Base-by-base conservation (phyloP, 139 green algal genomes). In the Dunaliella primolecta region DNA sequence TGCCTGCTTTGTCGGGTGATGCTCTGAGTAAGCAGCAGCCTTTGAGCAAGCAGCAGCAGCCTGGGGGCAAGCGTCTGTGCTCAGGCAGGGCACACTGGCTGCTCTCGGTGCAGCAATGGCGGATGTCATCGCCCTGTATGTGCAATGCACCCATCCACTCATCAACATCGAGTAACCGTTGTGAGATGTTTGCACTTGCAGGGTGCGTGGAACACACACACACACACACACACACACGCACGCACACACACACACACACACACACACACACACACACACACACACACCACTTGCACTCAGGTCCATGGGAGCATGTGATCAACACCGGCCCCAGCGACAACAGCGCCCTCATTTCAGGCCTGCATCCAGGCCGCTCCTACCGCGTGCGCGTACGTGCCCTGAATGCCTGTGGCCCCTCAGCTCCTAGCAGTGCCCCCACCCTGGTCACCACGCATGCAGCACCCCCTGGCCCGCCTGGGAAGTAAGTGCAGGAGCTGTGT, bases 351-450 rank as follows among this genome's bases (percentile, higher is more conserved):
- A 86, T 92, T 0, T 74, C 74, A 0, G 79, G 85, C 0, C 81
- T 95, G 31, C 23, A 35, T 7, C 84, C 89, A 0, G 92, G 91
- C 3, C 83, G 84, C 1, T 75, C 72, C 29, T 94, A 94, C 85
- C 70, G 70, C 55, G 84, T 89, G 31, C 86, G 93, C 0, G 83
- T 91, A 15, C 84, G 91, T 0, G 92, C 92, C 0, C 24, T 82
- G 83, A 95, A 94, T 82, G 46, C 75, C 33, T 84, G 82, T n/a
- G 93, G 92, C 74, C 2, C 24, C 38, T 84, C 77, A 37, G 87
- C 90, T 0, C 37, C 84, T 2, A 93, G 83, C 87, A 79, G 80
- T 31, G 82, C 87, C 2, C 36, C 85, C 7, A 46, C 84, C 23
- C 32, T 46, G 0, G 84, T 75, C 2, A 75, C 56, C 24, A 95